These are phyloP conservation scores for Leccinum aurantiacum DNA, from an alignment of 768 basidiomycete genomes.

Conservation along the genomic window DNA sequence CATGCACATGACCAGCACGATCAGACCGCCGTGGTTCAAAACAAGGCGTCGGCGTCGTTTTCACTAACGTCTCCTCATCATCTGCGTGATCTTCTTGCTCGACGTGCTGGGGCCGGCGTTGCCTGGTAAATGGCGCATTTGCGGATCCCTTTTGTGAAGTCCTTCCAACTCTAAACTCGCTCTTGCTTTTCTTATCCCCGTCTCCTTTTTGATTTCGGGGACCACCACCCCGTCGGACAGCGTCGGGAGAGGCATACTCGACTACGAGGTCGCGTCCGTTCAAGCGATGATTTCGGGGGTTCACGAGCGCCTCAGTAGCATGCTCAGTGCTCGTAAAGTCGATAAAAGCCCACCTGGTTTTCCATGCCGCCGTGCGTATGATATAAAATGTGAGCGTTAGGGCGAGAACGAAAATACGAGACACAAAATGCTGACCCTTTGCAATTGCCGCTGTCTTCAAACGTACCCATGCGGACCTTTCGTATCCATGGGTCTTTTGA, in stretches of 20 bases:
- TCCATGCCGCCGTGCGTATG: not conserved
- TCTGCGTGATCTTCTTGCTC: slow-evolving; percentile 9
- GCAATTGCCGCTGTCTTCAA: slow-evolving; percentile 92
- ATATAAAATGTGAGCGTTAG: not conserved
- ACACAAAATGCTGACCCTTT: slow-evolving; percentile 68
- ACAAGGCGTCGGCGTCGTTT: not conserved
- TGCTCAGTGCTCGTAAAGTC: slow-evolving; percentile 81
- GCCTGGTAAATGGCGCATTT: not conserved
- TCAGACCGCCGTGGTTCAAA: slow-evolving; percentile 7
- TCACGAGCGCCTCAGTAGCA: slow-evolving; percentile 49
- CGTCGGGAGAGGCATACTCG: slow-evolving; percentile 87
- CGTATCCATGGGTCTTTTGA: slow-evolving; percentile 56
- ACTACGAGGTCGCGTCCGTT: slow-evolving; percentile 84
- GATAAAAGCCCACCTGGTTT: slow-evolving; percentile 83
- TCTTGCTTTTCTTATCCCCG: slow-evolving; percentile 14
- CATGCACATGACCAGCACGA: slow-evolving; percentile 8
- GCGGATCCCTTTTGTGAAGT: slow-evolving; percentile 3
- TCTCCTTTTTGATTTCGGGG: slow-evolving; percentile 25
- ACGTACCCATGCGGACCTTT: slow-evolving; percentile 91
- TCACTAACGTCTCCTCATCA: not conserved
- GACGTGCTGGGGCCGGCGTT: slow-evolving; percentile 3
- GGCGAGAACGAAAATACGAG: slow-evolving; percentile 18
- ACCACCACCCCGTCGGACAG: slow-evolving; percentile 76
- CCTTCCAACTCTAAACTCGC: slow-evolving; percentile 11
- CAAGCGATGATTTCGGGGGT: slow-evolving; percentile 69